Evolutionary conservation across 495 filamentous ascomycete genomes (phyloP), one percentile per base, ranked within the genome.

Genomic region (Neurospora sp.): DNA sequence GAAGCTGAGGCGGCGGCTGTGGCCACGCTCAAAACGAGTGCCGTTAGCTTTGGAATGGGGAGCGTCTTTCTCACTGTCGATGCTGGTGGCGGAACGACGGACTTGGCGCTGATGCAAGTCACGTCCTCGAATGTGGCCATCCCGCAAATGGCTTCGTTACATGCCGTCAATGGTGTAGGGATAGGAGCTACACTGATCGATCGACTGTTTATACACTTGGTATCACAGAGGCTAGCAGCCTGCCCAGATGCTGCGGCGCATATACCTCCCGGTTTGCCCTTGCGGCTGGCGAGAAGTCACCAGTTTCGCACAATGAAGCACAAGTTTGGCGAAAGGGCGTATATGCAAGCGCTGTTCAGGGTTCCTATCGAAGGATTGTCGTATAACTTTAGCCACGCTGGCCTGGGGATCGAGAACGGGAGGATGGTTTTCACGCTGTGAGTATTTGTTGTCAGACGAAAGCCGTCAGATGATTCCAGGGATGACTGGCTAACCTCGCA

Each of bases 1-100:
- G 90, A 92, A 76, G 89, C 90, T 4, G 90, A 92, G 77, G 90
- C 90, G 5, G 89, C 89, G 8, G 90, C 90, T 14, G 88, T 90
- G 0, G 80, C 80, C 8, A 81, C 79, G 9, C 75, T 81, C 69
- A 82, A 81, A 76, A 78, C 76, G 37, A 78, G 77, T 40, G 68
- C 79, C 27, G 75, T 83, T 6, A 70, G 41, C 53, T 81, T 82
- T 44, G 53, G 71, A 35, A 70, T 76, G 41, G 80, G 79, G 20
- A 76, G 77, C 10, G 65, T 82, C 1, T 82, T 83, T 69, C 71
- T 82, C 8, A 75, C 79, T 8, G 76, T 82, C 35, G 81, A 83
- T 31, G 81, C 81, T 1, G 81, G 81, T 31, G 81, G 81, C 2
- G 81, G 81, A 3, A 83, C 81, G 5, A 82, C 79, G 2, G 81